Conservation (phyloP, 805 yeast species). For the Hanseniaspora hatyaiensis region DNA sequence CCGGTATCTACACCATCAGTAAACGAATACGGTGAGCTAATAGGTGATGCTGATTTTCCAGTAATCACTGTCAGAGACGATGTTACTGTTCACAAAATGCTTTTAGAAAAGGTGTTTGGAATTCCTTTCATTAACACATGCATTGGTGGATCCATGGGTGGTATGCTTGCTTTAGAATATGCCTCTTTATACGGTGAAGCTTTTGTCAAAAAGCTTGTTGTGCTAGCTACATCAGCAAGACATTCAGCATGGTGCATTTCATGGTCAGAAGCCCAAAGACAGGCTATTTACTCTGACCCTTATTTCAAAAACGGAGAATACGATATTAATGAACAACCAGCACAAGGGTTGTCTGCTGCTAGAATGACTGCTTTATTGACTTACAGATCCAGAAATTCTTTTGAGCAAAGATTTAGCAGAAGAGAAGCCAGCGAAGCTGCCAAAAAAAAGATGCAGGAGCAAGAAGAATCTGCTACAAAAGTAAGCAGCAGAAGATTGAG, state of each 20-base stretch:
- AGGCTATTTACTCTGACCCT: conserved; percentile 90
- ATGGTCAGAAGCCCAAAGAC: conserved; percentile 98
- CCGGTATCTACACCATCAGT: conserved; percentile 50
- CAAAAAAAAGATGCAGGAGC: conserved; percentile 16
- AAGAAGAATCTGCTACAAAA: background rate
- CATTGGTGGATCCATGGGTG: conserved; percentile 98
- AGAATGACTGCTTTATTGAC: conserved; percentile 93
- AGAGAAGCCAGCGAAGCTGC: conserved; percentile 41
- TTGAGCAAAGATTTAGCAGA: conserved; percentile 87
- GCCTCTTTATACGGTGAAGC: conserved; percentile 48
- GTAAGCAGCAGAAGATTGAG: conserved; percentile 20
- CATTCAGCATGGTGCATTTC: conserved; percentile 98
- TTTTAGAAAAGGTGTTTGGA: conserved; percentile 41
- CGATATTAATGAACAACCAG: conserved; percentile 64
- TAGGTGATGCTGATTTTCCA: conserved; percentile 93
- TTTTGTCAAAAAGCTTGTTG: conserved; percentile 61
- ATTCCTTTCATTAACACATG: conserved; percentile 68
- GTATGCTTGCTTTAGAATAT: conserved; percentile 89
- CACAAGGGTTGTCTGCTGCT: conserved; percentile 83
- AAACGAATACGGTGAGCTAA: conserved; percentile 62
- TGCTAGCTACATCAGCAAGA: conserved; percentile 86
- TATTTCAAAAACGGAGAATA: conserved; percentile 86
- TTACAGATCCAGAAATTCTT: conserved; percentile 82
- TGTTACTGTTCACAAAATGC: conserved; percentile 60
- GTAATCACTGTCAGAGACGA: conserved; percentile 90